Evolutionary conservation across 1,284 basidiomycete genomes (phyloP), one percentile per base, ranked within the genome.

Genomic region (Mrakiaceae sp.): DNA sequence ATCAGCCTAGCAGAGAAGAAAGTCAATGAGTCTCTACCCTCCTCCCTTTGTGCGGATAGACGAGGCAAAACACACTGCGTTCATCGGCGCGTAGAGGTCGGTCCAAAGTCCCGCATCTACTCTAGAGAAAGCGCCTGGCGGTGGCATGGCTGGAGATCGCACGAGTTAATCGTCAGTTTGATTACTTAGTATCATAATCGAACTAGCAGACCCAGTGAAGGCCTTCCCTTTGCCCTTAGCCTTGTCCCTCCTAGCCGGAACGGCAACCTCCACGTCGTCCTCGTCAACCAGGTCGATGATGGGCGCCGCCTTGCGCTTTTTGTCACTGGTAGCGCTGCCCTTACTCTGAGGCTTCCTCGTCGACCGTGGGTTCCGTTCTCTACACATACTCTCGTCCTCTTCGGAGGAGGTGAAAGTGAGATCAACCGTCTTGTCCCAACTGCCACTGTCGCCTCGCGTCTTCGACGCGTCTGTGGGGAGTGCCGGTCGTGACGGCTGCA

Each of bases 1-100:
- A 47, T 93, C 86, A 42, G 79, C 81, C 88, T 90, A 64, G 12
- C 8, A 11, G 40, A 12, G 9, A 12, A 43, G 16, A 12, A 43
- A 12, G 44, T 16, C 54, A 43, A 42, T 16, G 5, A 6, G 52
- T 16, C 52, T 16, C 6, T 9, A 27, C 8, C 6, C 27, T 53
- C 8, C n/a, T 5, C 11, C 5, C 4, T 39, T 39, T 43, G n/a
- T 7, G 4, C 43, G 10, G 7, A 57, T 3, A 16, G n/a, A 52
- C 51, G 11, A 7, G 51, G 16, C 6, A 16, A 11, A 16, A 52
- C 51, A 16, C 12, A 52, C 51, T 3, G n/a, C 16, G 3, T 11
- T 44, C 7, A 16, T 6, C 8, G 55, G 55, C 55, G 55, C 55
- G 27, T 57, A 57, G 10, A 57, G 9, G 43, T 57, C 55, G 8